Evolutionary conservation across 345 rosid species (phyloP), one percentile per base, ranked within the genome.

Genomic region (Populus davidiana): DNA sequence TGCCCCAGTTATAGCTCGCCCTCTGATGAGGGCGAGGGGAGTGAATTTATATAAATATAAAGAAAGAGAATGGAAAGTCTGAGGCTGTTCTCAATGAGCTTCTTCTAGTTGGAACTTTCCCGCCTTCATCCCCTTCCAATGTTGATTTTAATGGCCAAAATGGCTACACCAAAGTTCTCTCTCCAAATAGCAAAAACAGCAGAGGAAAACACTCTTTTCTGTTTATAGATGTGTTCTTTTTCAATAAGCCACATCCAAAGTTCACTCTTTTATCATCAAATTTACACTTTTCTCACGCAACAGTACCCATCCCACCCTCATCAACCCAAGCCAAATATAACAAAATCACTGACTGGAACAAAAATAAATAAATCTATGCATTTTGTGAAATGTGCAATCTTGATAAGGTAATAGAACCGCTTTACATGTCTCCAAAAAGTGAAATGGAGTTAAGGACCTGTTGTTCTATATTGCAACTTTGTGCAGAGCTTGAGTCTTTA

Each of bases 381-480:
- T 75, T 84, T 59, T 85, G 86, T 36, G 82, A 89, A 78, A 44
- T 80, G 73, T 86, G 93, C n/a, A 71, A 84, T 69, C 88, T 88
- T 59, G 54, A 38, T 39, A 79, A 50, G 38, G 90, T 87, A 65
- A 82, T 87, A 80, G 83, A 86, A 47, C 83, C 87, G 78, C 88
- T 90, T 69, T 68, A 66, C 68, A 71, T 41, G 73, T 82, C 87
- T 59, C 56, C 72, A 59, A 86, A 81, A 39, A 38, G 63, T 43
- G 64, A 86, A 72, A 78, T 92, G 61, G 84, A 82, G 23, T 75
- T 85, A 3, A 83, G 81, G 65, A 89, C 91, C 9, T 75, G 87
- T 47, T 87, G 89, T 77, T 81, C 86, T 50, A 27, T 89, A 68
- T 76, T 92, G 71, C 92, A 92, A 79, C 92, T 89, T 65, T 90